Conservation (phyloP, 129 eudicot genomes). For the Rutidosis leptorrhynchoides region DNA sequence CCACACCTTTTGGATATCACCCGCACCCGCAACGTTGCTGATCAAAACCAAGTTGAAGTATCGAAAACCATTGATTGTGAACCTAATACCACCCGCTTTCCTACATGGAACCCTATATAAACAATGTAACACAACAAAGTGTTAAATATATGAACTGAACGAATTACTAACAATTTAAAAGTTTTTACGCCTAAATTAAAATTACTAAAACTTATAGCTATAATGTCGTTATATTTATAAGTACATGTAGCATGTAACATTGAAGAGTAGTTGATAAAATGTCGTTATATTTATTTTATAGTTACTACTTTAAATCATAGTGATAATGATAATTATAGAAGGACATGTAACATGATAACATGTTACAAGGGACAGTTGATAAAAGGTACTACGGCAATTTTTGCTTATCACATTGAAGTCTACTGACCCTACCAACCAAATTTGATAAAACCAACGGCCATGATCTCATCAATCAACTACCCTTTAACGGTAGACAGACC, state of each 20-base stretch:
- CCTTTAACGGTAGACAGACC: conserved; percentile 34
- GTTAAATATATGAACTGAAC: background rate
- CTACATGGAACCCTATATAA: conserved; percentile 76
- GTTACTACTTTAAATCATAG: too few species aligned
- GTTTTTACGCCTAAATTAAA: too few species aligned
- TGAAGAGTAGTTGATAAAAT: background rate
- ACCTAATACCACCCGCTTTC: conserved; percentile 73
- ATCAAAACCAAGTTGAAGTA: conserved; percentile 77
- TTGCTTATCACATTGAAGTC: conserved; percentile 17
- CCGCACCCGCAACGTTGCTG: conserved; percentile 90
- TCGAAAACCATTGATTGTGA: conserved; percentile 80
- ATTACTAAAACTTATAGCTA: background rate
- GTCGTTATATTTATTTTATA: too few species aligned
- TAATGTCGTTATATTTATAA: background rate
- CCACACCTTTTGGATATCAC: conserved; percentile 58
- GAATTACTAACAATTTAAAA: background rate
- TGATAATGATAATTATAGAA: background rate
- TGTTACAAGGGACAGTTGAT: conserved; percentile 11
- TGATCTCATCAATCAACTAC: conserved; percentile 21
- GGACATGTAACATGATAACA: background rate
- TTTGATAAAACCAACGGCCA: conserved; percentile 22
- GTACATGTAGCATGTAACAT: conserved; percentile 4
- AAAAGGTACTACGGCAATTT: conserved; percentile 25
- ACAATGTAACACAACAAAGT: background rate
- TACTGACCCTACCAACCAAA: conserved; percentile 5